phyloP scores from a whole-genome alignment of 164 flowering plant species.

The Vitis vinifera region ASM3070453v1 NC_081808.1:2769501-2770000 shows the following conservation, averaged over 20 bases:
- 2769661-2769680: background rate
- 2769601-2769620: background rate
- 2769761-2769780: slow-evolving; percentile 67
- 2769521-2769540: slow-evolving; percentile 79
- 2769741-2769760: slow-evolving; percentile 71
- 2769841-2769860: slow-evolving; percentile 94
- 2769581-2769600: slow-evolving; percentile 2
- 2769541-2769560: slow-evolving; percentile 88
- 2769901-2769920: slow-evolving; percentile 88
- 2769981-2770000: slow-evolving; percentile 96
- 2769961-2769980: slow-evolving; percentile 86
- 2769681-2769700: slow-evolving; percentile 50
- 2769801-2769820: slow-evolving; percentile 90
- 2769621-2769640: background rate
- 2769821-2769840: slow-evolving; percentile 98
- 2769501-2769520: slow-evolving; percentile 78
- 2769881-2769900: slow-evolving; percentile 84
- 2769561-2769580: slow-evolving; percentile 2
- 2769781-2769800: slow-evolving; percentile 87
- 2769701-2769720: slow-evolving; percentile 78
- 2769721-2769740: slow-evolving; percentile 79
- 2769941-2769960: slow-evolving; percentile 76
- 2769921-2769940: slow-evolving; percentile 73
- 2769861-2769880: slow-evolving; percentile 91
- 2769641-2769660: background rate